phyloP scores from a whole-genome alignment of 2,329 filamentous ascomycete species.

The Clarireedia paspali region DNA sequence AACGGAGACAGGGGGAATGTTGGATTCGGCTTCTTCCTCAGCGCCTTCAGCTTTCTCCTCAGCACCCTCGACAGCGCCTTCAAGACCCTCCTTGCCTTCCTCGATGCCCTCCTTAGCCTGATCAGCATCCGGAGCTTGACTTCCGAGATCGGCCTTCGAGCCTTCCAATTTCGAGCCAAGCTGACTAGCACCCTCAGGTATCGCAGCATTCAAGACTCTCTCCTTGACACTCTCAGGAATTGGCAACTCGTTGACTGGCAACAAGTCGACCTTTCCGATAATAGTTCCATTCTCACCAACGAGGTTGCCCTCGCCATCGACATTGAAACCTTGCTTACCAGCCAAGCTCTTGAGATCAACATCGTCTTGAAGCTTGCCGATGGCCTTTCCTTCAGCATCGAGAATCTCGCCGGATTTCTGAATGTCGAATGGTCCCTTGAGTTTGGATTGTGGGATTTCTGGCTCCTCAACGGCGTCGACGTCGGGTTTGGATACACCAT shows the following conservation, averaged over 20 bases:
- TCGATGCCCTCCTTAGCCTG: not conserved
- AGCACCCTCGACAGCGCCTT: slow-evolving; percentile 24
- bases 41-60: slow-evolving; percentile 27
- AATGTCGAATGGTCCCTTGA: slow-evolving; percentile 7
- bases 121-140: slow-evolving; percentile 1
- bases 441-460: slow-evolving; percentile 2
- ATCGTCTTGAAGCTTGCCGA: slow-evolving; percentile 5
- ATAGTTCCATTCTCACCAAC: slow-evolving; percentile 51
- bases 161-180: not conserved
- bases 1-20: slow-evolving; percentile 22
- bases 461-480: not conserved
- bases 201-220: not conserved
- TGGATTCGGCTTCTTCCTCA: slow-evolving; percentile 47
- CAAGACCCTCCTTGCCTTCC: not conserved
- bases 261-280: slow-evolving; percentile 43
- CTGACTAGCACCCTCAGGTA: not conserved
- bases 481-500: slow-evolving; percentile 30
- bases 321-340: slow-evolving; percentile 36
- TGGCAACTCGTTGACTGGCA: slow-evolving; percentile 6
- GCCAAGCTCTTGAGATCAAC: slow-evolving; percentile 1
- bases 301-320: slow-evolving; percentile 53
- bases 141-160: slow-evolving; percentile 2
- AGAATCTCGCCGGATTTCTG: slow-evolving; percentile 5
- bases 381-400: slow-evolving; percentile 4
- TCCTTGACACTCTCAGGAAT: slow-evolving; percentile 6